Base-by-base conservation (phyloP, 2,329 filamentous ascomycete genomes). In the Cercospora sp. region DNA sequence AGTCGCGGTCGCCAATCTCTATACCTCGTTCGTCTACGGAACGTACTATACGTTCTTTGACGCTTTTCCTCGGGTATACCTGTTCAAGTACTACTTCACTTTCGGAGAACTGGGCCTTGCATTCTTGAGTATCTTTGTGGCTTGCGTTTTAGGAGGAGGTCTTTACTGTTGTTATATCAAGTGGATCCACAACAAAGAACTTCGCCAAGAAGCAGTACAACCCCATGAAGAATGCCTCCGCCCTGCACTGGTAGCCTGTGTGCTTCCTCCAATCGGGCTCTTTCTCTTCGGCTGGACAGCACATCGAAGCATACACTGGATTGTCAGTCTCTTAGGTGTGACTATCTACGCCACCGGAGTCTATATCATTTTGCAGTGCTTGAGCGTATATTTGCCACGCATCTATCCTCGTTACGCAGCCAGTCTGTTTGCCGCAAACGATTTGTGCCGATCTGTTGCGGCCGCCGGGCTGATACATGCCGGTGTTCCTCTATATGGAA, bases 61-160 rank as follows among this genome's bases (percentile, higher is more conserved):
- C 73, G 85, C 85, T n/a, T 90, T 90, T 77, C 88, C 88, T 3
- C 79, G 89, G 13, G 87, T 90, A 65, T 91, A 88, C 75, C 82
- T 83, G 2, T 82, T 82, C 45, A 80, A 84, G 73, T 90, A 91
- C 78, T 77, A 80, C 74, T 89, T 91, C 84, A 84, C 82, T 67
- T 78, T 86, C 73, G 76, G 66, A 18, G 66, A 53, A 8, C 23
- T 65, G 16, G 62, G 66, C 13, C 20, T 68, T 12, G 20, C 42
- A 5, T 68, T 62, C 28, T 79, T 88, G 60, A 86, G 84, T 71
- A 69, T 79, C 60, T 31, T 80, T 40, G 69, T 76, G 45, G 79
- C 18, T 86, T 45, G 63, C 59, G 12, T 60, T n/a, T 9, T 61
- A 2, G 36, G 59, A 2, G 59, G 33, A 48, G 60, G 33, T 78